Evolutionary conservation across 2,329 filamentous ascomycete genomes (phyloP).

Genomic region (Myotisia sp.): DNA sequence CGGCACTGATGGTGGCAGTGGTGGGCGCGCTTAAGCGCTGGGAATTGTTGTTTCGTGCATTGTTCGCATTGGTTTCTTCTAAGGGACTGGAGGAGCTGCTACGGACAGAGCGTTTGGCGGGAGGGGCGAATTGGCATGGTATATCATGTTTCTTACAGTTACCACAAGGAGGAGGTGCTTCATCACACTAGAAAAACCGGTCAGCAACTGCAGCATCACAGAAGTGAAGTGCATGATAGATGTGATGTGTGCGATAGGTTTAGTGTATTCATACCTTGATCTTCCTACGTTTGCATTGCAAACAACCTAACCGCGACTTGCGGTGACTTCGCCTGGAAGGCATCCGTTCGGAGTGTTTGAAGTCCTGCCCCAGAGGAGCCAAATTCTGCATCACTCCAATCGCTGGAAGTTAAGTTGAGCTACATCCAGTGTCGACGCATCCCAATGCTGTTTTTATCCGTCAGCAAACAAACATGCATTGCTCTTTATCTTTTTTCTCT

Average conservation of each 20-base stretch:
- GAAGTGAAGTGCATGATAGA: background rate
- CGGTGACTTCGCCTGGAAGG: constrained; percentile 20
- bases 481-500: too few species aligned
- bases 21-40: constrained; percentile 18
- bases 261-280: constrained; percentile 19
- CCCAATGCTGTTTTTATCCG: too few species aligned
- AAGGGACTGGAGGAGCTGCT: background rate
- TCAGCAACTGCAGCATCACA: background rate
- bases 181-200: constrained; percentile 14
- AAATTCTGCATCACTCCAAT: too few species aligned
- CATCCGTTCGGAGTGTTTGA: too few species aligned
- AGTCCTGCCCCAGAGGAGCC: too few species aligned
- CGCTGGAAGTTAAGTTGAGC: too few species aligned
- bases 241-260: background rate
- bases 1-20: constrained; percentile 54
- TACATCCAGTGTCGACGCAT: too few species aligned
- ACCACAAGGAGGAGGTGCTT: constrained; percentile 14
- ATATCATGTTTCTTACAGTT: constrained; percentile 18
- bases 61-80: background rate
- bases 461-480: too few species aligned
- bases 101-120: background rate
- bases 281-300: constrained; percentile 23
- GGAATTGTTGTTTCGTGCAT: background rate
- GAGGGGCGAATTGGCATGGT: constrained; percentile 12
- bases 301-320: constrained; percentile 22